Conservation (phyloP, 2,329 filamentous ascomycete species). For the Fusarium siculi region DNA sequence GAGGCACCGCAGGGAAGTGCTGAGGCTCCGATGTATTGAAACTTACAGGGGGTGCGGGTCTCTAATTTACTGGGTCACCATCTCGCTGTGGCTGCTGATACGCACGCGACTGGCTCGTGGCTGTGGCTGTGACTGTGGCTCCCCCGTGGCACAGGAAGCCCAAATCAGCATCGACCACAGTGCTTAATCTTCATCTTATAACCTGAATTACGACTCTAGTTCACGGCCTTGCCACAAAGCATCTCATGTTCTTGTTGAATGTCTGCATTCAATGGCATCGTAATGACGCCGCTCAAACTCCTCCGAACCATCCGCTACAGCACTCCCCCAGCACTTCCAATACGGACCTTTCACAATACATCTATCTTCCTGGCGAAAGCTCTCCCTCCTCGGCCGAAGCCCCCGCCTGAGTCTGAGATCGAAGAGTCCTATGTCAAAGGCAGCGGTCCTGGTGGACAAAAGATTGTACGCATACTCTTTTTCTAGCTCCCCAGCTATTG, state of each 20-base stretch:
- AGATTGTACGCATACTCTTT: constrained; percentile 70
- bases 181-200: constrained; percentile 4
- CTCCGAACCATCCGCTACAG: constrained; percentile 13
- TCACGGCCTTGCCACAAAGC: not conserved
- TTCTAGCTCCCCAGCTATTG: not conserved
- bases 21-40: not conserved
- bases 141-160: constrained; percentile 23
- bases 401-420: constrained; percentile 81
- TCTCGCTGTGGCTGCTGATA: not conserved
- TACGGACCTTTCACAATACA: constrained; percentile 48
- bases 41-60: constrained; percentile 9
- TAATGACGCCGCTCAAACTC: constrained; percentile 17
- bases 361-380: constrained; percentile 56
- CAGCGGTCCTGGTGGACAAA: constrained; percentile 92
- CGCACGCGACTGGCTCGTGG: constrained; percentile 1
- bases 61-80: constrained; percentile 18
- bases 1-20: not conserved
- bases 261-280: not conserved
- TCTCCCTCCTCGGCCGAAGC: constrained; percentile 78
- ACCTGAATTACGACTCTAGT: constrained; percentile 11
- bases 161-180: constrained; percentile 14
- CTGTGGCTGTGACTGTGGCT: constrained; percentile 28
- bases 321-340: not conserved
- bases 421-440: constrained; percentile 90
- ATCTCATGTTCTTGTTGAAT: not conserved